Evolutionary conservation across 805 yeast species (phyloP).

Genomic region (Saccharomyces mikatae): DNA sequence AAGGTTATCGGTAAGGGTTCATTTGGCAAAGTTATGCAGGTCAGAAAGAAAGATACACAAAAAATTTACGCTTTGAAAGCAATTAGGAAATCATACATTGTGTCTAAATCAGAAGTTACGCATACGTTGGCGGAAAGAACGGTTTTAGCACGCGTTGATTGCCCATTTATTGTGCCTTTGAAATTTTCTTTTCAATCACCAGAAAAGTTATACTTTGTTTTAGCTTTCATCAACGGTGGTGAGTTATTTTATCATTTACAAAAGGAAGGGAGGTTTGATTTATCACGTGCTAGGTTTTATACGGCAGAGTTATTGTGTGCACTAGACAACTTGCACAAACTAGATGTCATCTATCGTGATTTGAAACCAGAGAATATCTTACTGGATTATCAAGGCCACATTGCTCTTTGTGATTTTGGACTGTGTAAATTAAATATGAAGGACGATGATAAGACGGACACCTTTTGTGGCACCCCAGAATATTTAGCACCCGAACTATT

Average conservation of each 20-base stretch:
- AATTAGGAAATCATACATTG: constrained; percentile 87
- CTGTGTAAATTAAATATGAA: constrained; percentile 93
- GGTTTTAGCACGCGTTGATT: constrained; percentile 83
- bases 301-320: constrained; percentile 92
- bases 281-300: constrained; percentile 85
- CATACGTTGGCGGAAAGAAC: constrained; percentile 96
- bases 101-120: constrained; percentile 87
- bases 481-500: constrained; percentile 92
- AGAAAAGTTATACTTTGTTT: constrained; percentile 84
- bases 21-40: constrained; percentile 98
- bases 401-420: constrained; percentile 95
- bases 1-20: constrained; percentile 98
- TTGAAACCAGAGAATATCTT: constrained; percentile 93
- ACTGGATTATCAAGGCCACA: constrained; percentile 93
- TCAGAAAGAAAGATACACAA: constrained; percentile 87
- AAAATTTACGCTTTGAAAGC: constrained; percentile 93
- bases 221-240: constrained; percentile 94
- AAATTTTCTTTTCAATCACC: constrained; percentile 95
- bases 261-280: constrained; percentile 77
- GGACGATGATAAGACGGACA: constrained; percentile 75
- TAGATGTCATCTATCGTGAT: constrained; percentile 91
- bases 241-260: constrained; percentile 92
- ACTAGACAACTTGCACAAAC: constrained; percentile 79
- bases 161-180: constrained; percentile 93
- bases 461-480: constrained; percentile 98